phyloP scores from a whole-genome alignment of 176 grass and related monocot species.

The Typha latifolia region DNA sequence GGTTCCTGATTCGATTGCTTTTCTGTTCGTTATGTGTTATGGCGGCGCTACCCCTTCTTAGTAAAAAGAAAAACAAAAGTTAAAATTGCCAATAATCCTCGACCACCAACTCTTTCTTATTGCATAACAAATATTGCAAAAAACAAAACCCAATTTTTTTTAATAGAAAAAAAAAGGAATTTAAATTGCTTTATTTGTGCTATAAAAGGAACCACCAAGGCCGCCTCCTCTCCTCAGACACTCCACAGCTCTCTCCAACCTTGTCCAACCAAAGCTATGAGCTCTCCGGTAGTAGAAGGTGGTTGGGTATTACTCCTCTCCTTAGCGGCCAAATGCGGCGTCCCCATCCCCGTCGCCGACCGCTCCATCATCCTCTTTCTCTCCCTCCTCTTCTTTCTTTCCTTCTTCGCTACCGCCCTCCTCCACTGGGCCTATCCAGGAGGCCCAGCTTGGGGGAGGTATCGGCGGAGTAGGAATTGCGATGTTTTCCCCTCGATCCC shows the following conservation, averaged over 20 bases:
- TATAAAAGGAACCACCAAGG: background rate
- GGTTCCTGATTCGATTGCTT: background rate
- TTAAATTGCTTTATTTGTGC: background rate
- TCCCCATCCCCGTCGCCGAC: background rate
- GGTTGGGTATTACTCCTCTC: constrained; percentile 57
- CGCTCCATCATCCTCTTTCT: constrained; percentile 23
- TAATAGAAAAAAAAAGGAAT: background rate
- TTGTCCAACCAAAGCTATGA: constrained; percentile 17
- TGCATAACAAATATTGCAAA: too few relatives aligned
- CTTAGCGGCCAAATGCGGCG: constrained; percentile 51
- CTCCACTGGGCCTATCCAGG: constrained; percentile 53
- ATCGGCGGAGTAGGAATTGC: constrained; percentile 30
- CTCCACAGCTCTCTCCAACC: background rate
- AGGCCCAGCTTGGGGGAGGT: constrained; percentile 67
- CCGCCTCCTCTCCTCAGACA: background rate
- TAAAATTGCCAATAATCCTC: background rate
- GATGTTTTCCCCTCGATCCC: constrained; percentile 23
- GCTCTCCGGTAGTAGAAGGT: constrained; percentile 22
- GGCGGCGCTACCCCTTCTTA: background rate
- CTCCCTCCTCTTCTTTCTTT: background rate
- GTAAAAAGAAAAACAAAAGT: background rate
- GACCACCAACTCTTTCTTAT: too few relatives aligned
- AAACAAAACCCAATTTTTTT: too few relatives aligned
- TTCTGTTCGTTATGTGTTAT: background rate
- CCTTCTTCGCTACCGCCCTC: constrained; percentile 28